These are phyloP conservation scores for Podochytrium sp. DNA, from an alignment of 192 early-diverging fungal genomes.

Conservation along the genomic window DNA sequence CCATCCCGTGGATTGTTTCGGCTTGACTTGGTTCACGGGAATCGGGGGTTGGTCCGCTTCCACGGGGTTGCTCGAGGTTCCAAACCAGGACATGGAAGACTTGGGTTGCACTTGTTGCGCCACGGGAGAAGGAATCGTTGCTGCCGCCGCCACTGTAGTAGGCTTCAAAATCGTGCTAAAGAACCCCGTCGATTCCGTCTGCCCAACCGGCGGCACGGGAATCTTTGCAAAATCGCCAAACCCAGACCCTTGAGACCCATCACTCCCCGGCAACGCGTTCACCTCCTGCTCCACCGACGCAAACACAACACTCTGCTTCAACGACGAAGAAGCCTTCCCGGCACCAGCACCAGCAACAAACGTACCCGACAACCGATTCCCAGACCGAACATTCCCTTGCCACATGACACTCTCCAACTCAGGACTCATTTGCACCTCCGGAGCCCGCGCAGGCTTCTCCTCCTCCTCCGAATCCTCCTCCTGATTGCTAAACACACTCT, in stretches of 20 bases:
- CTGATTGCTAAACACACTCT: conserved; percentile 3
- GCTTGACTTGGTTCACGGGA: background rate
- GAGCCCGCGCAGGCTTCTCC: background rate
- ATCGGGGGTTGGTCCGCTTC: background rate
- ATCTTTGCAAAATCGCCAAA: conserved; percentile 30
- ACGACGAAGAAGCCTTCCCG: background rate
- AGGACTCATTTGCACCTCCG: background rate
- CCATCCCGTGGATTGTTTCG: background rate
- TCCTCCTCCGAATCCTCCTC: background rate
- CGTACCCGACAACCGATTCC: too few relatives aligned
- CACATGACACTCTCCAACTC: conserved; percentile 12
- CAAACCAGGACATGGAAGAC: conserved; percentile 6
- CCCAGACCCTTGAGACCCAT: background rate
- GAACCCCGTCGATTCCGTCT: background rate
- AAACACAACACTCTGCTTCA: background rate
- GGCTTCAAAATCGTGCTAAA: conserved; percentile 17
- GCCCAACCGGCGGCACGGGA: background rate
- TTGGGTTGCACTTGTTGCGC: conserved; percentile 13
- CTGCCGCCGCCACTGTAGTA: background rate
- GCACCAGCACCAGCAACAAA: too few relatives aligned
- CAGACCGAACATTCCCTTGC: conserved; percentile 10
- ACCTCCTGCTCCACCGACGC: background rate
- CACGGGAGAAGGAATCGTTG: background rate
- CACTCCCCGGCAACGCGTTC: background rate
- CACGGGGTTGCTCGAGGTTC: background rate